Base-by-base conservation (phyloP, 2,329 filamentous ascomycete species). In the Ophiostoma himal-ulmi region DNA sequence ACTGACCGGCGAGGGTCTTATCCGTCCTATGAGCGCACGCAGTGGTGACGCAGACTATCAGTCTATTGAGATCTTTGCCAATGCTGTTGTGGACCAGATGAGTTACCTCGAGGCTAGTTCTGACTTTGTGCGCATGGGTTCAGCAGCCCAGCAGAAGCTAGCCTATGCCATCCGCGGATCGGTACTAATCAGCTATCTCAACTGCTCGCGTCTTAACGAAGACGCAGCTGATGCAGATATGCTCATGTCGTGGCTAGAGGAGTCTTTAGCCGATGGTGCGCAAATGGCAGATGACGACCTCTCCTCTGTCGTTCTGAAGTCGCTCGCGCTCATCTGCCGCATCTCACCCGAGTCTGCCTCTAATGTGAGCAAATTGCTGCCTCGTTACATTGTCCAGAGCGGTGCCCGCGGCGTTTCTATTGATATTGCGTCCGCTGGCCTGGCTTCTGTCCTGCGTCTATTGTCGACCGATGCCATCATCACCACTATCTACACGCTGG, bases 381-480 rank as follows among this genome's bases (percentile, higher is more conserved):
- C 96, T 62, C 87, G 92, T 60, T 93, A 96, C 75, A 92, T 99
- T 71, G 92, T 97, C 0, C 93, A 97, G 77, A 90, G 91, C 70
- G 87, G 89, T 26, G 88, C 92, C 48, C 87, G 87, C 70, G 86
- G 87, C 20, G 82, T 86, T 37, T 92, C 89, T 14, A 89, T 95
- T 62, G 84, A 84, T 1, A 85, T 94, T 44, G 94, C 94, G 37
- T 93, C 94, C n/a, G 88, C 89, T 74, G 95, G 91, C 75, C 83
- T 99, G 44, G 93, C 94, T 1, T 90, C 89, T 74, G 88, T 96
- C 22, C 82, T 99, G 70, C 90, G 89, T 74, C 85, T 90, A 75
- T 84, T 98, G 14, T 96, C 95, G 1, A 91, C 96, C 75, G 95
- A 99, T 81, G 90, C 93, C 48, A 87, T 97, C 48, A 98, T 99